phyloP scores from a whole-genome alignment of 208 protist genomes.

The Strigomonas culicis region DNA sequence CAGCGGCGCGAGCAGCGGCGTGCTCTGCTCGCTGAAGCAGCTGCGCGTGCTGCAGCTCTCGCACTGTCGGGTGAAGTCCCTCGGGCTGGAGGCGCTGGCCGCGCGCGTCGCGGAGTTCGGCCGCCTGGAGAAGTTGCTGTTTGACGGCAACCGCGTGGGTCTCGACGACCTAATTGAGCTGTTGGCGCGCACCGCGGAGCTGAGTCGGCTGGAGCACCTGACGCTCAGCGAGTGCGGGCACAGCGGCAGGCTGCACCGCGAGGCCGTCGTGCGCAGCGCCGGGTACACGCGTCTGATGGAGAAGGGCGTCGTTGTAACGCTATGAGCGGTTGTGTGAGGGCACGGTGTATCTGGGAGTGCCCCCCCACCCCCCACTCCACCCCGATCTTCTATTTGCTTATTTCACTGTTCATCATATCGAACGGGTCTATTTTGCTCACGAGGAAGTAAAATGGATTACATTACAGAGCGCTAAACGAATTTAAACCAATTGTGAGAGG shows the following conservation, averaged over 20 bases:
- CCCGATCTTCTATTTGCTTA: too few relatives aligned
- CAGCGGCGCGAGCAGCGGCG: slow-evolving; percentile 15
- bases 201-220: slow-evolving; percentile 2
- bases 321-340: neutral
- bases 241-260: neutral
- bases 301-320: slow-evolving; percentile 1
- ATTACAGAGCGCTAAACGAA: too few relatives aligned
- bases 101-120: slow-evolving; percentile 29
- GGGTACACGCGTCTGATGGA: neutral
- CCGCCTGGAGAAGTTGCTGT: slow-evolving; percentile 36
- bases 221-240: neutral
- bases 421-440: too few relatives aligned
- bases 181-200: neutral
- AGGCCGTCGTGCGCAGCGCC: neutral
- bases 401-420: too few relatives aligned
- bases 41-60: slow-evolving; percentile 49
- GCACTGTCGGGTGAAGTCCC: slow-evolving; percentile 31
- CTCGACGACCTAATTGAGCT: slow-evolving; percentile 11
- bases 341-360: too few relatives aligned
- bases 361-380: too few relatives aligned
- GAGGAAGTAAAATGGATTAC: too few relatives aligned
- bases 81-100: slow-evolving; percentile 64
- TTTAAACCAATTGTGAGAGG: too few relatives aligned
- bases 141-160: slow-evolving; percentile 39
- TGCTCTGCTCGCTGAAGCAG: slow-evolving; percentile 28